phyloP scores from a whole-genome alignment of 139 green algal species.

The Picochlorum sp. region DNA sequence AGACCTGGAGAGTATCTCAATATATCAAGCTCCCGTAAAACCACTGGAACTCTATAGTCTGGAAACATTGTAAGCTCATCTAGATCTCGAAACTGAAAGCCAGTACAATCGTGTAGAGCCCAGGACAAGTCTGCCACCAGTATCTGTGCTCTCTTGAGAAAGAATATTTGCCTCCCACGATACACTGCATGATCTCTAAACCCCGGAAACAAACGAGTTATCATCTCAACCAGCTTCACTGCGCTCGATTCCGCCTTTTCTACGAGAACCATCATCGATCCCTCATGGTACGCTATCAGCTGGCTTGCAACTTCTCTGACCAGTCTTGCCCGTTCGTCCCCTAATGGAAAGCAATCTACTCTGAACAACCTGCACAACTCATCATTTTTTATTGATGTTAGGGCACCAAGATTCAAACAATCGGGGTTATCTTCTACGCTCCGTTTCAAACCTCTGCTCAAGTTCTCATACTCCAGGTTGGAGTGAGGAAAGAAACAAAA shows the following conservation, averaged over 20 bases:
- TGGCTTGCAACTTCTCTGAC: constrained; percentile 55
- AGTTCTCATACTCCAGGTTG: constrained; percentile 82
- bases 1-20: constrained; percentile 34
- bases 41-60: constrained; percentile 73
- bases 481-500: constrained; percentile 93
- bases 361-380: constrained; percentile 38
- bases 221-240: constrained; percentile 52
- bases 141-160: constrained; percentile 95
- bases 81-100: constrained; percentile 73
- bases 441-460: constrained; percentile 65
- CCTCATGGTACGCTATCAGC: constrained; percentile 46
- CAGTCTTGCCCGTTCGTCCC: constrained; percentile 72
- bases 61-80: constrained; percentile 86
- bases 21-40: constrained; percentile 52
- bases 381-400: constrained; percentile 26
- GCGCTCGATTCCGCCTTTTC: constrained; percentile 45
- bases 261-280: constrained; percentile 56
- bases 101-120: constrained; percentile 55
- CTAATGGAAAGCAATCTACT: constrained; percentile 53
- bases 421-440: constrained; percentile 34
- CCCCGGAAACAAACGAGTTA: constrained; percentile 56
- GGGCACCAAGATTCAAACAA: constrained; percentile 30
- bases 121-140: constrained; percentile 87
- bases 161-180: constrained; percentile 66
- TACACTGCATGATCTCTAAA: constrained; percentile 79